Percentiles rank a stretch among this genome's conserved stretches.
Conservation (phyloP, 768 basidiomycete species). For the Tulasnella sp. region DNA sequence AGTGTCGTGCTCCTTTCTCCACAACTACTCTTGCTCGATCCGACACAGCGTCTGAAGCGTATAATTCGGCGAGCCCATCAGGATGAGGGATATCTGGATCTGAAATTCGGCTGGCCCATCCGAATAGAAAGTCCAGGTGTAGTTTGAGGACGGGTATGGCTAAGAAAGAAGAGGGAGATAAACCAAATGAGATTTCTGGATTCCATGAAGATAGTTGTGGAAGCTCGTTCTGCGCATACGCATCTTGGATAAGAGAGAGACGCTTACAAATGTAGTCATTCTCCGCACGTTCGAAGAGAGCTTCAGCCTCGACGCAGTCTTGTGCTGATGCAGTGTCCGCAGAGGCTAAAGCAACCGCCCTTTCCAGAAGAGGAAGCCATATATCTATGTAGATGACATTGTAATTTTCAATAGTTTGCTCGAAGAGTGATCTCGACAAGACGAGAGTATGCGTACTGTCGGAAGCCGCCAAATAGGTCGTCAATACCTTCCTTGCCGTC, state of each 20-base stretch:
- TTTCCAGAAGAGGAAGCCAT: constrained; percentile 14
- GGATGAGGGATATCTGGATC: neutral
- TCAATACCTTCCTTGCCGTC: constrained; percentile 3
- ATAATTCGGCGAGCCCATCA: constrained; percentile 3
- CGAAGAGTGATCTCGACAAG: neutral
- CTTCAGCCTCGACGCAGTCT: constrained; percentile 10
- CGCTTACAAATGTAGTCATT: constrained; percentile 16
- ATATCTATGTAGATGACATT: constrained; percentile 8
- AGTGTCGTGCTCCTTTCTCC: constrained; percentile 45
- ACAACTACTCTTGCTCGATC: constrained; percentile 28
- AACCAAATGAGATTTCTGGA: neutral
- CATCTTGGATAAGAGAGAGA: neutral
- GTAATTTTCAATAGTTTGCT: neutral
- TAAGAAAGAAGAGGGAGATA: neutral
- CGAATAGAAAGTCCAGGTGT: constrained; percentile 4
- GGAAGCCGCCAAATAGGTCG: constrained; percentile 8
- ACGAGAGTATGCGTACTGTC: constrained; percentile 10
- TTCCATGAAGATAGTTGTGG: neutral
- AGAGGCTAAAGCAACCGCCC: neutral
- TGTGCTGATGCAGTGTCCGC: neutral
- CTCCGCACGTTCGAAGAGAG: constrained; percentile 13
- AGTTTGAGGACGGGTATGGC: constrained; percentile 15
- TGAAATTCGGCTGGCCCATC: neutral
- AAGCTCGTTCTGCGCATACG: neutral
- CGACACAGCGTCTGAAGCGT: neutral